These are phyloP conservation scores for Nannochloropsis salina DNA, from an alignment of 108 stramenopile species.

Conservation along the genomic window DNA sequence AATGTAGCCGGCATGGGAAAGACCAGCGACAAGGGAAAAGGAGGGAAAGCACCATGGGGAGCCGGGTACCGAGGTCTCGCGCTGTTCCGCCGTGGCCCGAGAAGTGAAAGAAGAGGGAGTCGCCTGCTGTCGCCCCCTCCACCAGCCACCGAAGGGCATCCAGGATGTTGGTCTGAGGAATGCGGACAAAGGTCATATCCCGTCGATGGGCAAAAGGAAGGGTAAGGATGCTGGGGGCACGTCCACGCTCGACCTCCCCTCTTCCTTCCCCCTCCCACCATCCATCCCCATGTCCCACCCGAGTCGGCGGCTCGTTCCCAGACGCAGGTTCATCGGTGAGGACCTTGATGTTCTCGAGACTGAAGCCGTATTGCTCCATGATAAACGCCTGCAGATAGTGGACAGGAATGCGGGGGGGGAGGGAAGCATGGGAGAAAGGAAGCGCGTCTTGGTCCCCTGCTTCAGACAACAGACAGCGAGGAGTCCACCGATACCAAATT, in stretches of 20 bases:
- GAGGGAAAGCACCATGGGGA: too few relatives aligned
- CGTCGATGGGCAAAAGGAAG: too few relatives aligned
- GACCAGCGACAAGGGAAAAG: too few relatives aligned
- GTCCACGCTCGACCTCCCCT: not conserved
- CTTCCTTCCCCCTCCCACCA: not conserved
- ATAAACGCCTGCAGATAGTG: not conserved
- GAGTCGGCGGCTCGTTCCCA: not conserved
- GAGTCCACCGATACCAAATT: not conserved
- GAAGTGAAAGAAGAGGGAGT: constrained; percentile 62
- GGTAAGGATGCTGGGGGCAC: too few relatives aligned
- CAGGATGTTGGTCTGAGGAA: too few relatives aligned
- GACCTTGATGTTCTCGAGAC: not conserved
- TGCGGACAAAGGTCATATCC: too few relatives aligned
- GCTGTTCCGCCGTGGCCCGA: constrained; percentile 43
- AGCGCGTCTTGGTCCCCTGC: not conserved
- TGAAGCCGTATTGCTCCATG: not conserved
- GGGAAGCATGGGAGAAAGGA: not conserved
- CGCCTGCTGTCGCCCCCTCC: constrained; percentile 26
- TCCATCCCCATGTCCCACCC: not conserved
- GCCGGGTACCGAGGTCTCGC: too few relatives aligned
- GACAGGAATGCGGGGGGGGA: not conserved
- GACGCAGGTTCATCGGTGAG: not conserved
- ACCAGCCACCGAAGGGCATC: constrained; percentile 21
- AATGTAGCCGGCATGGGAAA: too few relatives aligned
- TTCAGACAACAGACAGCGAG: not conserved